Conservation (phyloP, 306 rosid species). For the Quercus robur region DNA sequence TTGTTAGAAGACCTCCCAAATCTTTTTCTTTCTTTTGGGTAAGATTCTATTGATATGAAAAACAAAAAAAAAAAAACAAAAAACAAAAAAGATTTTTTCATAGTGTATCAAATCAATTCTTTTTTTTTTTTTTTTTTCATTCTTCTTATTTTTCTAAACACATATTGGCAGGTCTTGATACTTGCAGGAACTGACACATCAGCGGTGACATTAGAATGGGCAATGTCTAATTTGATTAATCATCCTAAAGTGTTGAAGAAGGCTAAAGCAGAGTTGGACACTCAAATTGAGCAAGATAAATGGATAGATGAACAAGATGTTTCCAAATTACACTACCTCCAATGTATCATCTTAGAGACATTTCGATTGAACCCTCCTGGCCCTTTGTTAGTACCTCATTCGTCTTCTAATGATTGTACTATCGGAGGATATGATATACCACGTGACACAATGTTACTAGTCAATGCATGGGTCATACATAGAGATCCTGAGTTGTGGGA, state of each 20-base stretch:
- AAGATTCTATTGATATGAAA: too few relatives aligned
- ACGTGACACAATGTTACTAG: slow-evolving; percentile 2
- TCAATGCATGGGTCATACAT: slow-evolving; percentile 42
- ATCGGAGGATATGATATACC: not conserved
- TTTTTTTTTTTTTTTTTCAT: too few relatives aligned
- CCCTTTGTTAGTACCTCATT: not conserved
- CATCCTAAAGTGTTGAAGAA: slow-evolving; percentile 18
- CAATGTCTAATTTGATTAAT: slow-evolving; percentile 27
- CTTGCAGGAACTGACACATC: not conserved
- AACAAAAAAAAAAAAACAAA: too few relatives aligned
- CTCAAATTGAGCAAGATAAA: slow-evolving; percentile 12
- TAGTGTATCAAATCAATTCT: too few relatives aligned
- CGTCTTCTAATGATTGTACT: not conserved
- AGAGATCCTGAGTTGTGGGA: slow-evolving; percentile 37
- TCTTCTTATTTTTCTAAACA: not conserved
- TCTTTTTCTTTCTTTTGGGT: too few relatives aligned
- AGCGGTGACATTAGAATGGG: not conserved
- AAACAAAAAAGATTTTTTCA: too few relatives aligned
- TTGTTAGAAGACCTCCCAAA: too few relatives aligned
- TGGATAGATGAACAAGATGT: slow-evolving; percentile 28
- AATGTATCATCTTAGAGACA: slow-evolving; percentile 32
- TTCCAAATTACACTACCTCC: slow-evolving; percentile 24
- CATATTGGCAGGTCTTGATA: not conserved
- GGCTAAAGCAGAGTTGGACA: slow-evolving; percentile 24
- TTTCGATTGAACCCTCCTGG: slow-evolving; percentile 6